Base-by-base conservation (phyloP, 495 filamentous ascomycete genomes). In the Pyrenula massariospora region DNA sequence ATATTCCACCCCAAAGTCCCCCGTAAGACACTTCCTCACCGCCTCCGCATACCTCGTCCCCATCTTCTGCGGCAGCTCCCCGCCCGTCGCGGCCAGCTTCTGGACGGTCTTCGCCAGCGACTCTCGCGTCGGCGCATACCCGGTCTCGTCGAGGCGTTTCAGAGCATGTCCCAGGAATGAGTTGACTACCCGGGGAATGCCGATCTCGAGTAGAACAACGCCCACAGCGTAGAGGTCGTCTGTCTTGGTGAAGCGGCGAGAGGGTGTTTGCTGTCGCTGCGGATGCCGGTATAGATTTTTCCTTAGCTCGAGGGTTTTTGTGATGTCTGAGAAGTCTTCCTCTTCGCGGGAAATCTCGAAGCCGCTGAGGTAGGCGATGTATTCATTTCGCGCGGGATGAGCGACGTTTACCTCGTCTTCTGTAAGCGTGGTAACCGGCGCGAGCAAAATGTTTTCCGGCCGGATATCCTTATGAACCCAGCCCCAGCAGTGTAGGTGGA, bases 221-320 rank as follows among this genome's bases (percentile, higher is more conserved):
- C 71, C 71, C 5, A 73, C 54, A 2, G 65, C 62, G 57, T 73
- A 74, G 24, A 72, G 64, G 54, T 74, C 71, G 52, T 74, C 69
- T 24, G 59, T 57, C 54, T 68, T 69, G 1, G 11, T 56, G 54
- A 68, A 69, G 47, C 57, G 55, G 2, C 59, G 51, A 0, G 57
- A 57, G 20, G 66, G 66, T 0, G 25, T 25, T 12, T 60, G 58
- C 24, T 68, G 66, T 22, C 66, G 62, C 1, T 59, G 36, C 0
- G 65, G 67, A 65, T 69, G 67, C 8, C 67, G 67, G 57, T 69
- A 69, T 8, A 69, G 48, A 48, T 67, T 65, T 1, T 52, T 56
- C 31, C 62, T 60, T 12, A 63, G 50, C 12, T 63, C 58, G 36
- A 60, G 57, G 42, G 63, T 62, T 1, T 54, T 52, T 2, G 54